phyloP scores from a whole-genome alignment of 2,329 filamentous ascomycete genomes.

The Cladosporium austrohemisphaericum region DNA sequence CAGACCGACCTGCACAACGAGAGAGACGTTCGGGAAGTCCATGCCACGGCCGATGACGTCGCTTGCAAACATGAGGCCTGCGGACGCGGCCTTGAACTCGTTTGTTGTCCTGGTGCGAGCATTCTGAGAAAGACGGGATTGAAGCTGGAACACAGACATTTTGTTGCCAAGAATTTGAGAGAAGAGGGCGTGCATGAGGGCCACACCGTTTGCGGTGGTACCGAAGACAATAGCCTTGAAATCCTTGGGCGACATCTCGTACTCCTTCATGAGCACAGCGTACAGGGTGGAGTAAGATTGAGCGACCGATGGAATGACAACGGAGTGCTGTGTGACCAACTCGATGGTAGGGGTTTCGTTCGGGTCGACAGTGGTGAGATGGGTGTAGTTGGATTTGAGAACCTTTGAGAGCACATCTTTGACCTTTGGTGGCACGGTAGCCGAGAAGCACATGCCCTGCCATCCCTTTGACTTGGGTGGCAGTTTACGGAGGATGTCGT shows the following conservation, averaged over 20 bases:
- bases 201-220: conserved; percentile 45
- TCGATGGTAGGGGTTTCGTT: conserved; percentile 46
- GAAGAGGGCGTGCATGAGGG: conserved; percentile 39
- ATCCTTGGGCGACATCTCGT: conserved; percentile 34
- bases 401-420: conserved; percentile 44
- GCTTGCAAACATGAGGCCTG: conserved; percentile 52
- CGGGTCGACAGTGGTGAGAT: conserved; percentile 43
- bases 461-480: conserved; percentile 48
- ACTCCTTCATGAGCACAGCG: conserved; percentile 44
- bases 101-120: conserved; percentile 42
- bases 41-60: conserved; percentile 91
- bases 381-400: conserved; percentile 40
- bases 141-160: conserved; percentile 41
- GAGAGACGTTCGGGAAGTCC: conserved; percentile 95
- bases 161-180: conserved; percentile 33
- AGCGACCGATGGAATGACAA: conserved; percentile 36
- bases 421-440: conserved; percentile 44
- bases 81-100: conserved; percentile 42
- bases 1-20: conserved; percentile 71
- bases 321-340: conserved; percentile 47
- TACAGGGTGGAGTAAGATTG: conserved; percentile 46
- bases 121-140: conserved; percentile 43
- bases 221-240: conserved; percentile 49
- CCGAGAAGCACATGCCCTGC: conserved; percentile 50
- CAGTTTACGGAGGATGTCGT: conserved; percentile 49